Percentiles rank a stretch among this genome's conserved stretches.
These are phyloP conservation scores for Phaeodactylum tricornutum DNA, from an alignment of 108 stramenopile genomes.

Conservation along the genomic window DNA sequence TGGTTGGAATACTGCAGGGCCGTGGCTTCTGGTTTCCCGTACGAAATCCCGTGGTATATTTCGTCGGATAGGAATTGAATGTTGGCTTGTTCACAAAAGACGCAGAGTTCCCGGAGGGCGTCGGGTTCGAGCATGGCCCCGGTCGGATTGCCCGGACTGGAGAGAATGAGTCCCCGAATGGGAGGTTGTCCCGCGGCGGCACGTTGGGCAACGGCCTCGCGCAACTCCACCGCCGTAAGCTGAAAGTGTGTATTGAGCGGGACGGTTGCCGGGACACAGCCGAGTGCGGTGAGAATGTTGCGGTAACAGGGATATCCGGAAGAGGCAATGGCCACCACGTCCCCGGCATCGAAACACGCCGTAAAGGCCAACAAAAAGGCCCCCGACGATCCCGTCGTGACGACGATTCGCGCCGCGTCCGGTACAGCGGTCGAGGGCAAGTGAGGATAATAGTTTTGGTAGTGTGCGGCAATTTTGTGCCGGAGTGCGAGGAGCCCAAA, in stretches of 20 bases:
- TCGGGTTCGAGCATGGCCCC: constrained; percentile 75
- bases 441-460: constrained; percentile 36
- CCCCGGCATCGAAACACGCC: constrained; percentile 79
- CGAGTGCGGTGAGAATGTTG: constrained; percentile 78
- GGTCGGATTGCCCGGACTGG: constrained; percentile 81
- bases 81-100: constrained; percentile 59
- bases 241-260: constrained; percentile 71
- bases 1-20: constrained; percentile 59
- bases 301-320: constrained; percentile 90
- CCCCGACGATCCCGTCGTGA: constrained; percentile 83
- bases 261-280: constrained; percentile 52
- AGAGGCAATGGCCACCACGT: constrained; percentile 70
- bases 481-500: constrained; percentile 72
- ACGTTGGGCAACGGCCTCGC: constrained; percentile 37
- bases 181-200: constrained; percentile 14
- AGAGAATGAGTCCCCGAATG: constrained; percentile 78
- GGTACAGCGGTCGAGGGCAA: constrained; percentile 2
- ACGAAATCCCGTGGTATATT: constrained; percentile 92
- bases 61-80: constrained; percentile 89
- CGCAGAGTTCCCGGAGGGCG: constrained; percentile 72
- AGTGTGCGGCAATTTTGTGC: constrained; percentile 56
- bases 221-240: constrained; percentile 68
- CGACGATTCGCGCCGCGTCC: constrained; percentile 45
- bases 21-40: constrained; percentile 77
- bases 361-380: constrained; percentile 84